Evolutionary conservation across 2,329 filamentous ascomycete genomes (phyloP).

Genomic region (Dactylellina cionopaga): DNA sequence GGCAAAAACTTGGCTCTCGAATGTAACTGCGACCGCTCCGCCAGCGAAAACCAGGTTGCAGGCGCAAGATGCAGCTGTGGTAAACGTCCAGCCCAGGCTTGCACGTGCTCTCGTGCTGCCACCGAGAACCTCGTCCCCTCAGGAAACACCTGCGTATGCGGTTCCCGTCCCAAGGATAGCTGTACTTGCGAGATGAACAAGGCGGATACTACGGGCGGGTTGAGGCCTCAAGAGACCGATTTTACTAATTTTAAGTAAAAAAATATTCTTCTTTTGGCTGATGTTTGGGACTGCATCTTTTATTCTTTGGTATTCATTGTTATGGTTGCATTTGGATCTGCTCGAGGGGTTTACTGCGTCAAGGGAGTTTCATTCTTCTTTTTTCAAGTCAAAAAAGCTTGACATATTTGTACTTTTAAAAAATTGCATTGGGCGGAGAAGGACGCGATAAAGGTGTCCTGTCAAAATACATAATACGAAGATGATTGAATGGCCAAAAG

Average conservation of each 20-base stretch:
- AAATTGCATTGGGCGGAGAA: neutral
- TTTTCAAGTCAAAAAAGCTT: neutral
- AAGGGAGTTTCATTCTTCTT: neutral
- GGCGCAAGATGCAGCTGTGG: constrained; percentile 48
- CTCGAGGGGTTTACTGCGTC: neutral
- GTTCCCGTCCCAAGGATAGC: constrained; percentile 41
- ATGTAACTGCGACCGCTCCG: constrained; percentile 30
- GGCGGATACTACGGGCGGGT: constrained; percentile 15
- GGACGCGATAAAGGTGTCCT: neutral
- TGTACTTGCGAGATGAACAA: constrained; percentile 47
- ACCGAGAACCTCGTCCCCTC: constrained; percentile 34
- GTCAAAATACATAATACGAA: neutral
- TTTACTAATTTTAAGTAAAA: constrained; percentile 45
- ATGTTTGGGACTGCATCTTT: neutral
- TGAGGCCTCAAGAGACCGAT: constrained; percentile 36
- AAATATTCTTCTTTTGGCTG: neutral
- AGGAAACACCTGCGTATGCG: constrained; percentile 36
- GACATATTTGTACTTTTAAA: neutral
- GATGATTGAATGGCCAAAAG: too few relatives aligned
- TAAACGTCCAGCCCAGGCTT: constrained; percentile 49
- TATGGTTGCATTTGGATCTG: constrained; percentile 6
- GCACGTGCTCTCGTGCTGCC: constrained; percentile 42
- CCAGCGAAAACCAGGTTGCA: constrained; percentile 46
- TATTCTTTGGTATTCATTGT: too few relatives aligned
- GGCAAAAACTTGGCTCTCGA: constrained; percentile 35